These are phyloP conservation scores for Citrullus amarus DNA, from an alignment of 306 rosid species.

Conservation along the genomic window DNA sequence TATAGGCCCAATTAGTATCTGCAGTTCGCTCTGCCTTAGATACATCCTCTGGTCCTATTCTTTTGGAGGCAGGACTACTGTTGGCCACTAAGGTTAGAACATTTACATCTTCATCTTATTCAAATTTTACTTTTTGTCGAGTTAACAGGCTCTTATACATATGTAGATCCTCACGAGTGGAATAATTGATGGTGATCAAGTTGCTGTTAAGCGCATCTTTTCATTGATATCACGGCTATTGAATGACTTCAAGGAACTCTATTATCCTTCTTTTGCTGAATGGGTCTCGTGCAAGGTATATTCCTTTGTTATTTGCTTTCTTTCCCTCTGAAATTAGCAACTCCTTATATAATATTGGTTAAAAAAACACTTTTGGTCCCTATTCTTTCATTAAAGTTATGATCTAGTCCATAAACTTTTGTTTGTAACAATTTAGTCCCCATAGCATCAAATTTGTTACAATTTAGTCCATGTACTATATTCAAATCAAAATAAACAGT, in stretches of 20 bases:
- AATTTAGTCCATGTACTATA: neutral
- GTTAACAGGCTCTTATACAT: neutral
- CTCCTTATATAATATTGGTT: neutral
- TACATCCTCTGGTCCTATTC: slow-evolving; percentile 75
- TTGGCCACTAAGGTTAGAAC: slow-evolving; percentile 82
- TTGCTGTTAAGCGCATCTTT: slow-evolving; percentile 78
- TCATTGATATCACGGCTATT: slow-evolving; percentile 80
- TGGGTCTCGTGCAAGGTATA: slow-evolving; percentile 95
- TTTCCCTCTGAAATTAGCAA: neutral
- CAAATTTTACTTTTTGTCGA: neutral
- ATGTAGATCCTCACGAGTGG: slow-evolving; percentile 89
- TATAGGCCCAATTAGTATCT: slow-evolving; percentile 89
- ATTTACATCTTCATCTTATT: slow-evolving; percentile 8
- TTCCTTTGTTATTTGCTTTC: slow-evolving; percentile 5
- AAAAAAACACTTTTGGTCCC: neutral
- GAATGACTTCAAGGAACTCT: slow-evolving; percentile 76
- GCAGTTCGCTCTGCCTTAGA: slow-evolving; percentile 93
- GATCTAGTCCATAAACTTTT: neutral
- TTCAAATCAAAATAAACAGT: neutral
- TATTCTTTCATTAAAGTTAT: neutral
- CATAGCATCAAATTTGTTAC: neutral
- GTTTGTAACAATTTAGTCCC: neutral
- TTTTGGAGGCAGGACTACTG: slow-evolving; percentile 92
- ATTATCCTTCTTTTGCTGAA: slow-evolving; percentile 97
- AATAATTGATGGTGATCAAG: slow-evolving; percentile 85